phyloP scores from a whole-genome alignment of 257 asterid genomes.

The Mitragyna speciosa region DNA sequence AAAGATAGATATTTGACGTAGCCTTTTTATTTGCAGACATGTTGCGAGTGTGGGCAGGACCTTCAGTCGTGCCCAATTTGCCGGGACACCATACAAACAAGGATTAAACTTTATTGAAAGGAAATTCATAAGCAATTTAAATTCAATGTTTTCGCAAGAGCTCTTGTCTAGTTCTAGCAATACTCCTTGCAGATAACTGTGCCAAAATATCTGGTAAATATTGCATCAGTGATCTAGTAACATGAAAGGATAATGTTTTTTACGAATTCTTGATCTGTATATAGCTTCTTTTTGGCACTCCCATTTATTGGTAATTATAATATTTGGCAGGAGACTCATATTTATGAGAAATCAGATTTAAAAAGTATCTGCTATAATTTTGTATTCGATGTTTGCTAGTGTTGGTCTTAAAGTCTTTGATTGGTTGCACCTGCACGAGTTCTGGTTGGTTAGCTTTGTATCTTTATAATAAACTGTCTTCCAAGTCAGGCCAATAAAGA shows the following conservation, averaged over 20 bases:
- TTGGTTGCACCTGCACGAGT: neutral
- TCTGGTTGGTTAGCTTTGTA: neutral
- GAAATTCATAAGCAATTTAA: conserved; percentile 3
- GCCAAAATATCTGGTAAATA: neutral
- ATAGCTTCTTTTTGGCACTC: neutral
- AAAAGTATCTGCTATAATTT: neutral
- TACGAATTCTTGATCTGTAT: conserved; percentile 14
- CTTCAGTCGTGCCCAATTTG: conserved; percentile 75
- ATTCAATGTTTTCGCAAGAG: neutral
- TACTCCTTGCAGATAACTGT: neutral
- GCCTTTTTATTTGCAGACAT: conserved; percentile 53
- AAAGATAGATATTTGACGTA: neutral
- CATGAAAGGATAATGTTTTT: neutral
- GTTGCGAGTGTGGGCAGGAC: conserved; percentile 75
- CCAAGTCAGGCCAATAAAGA: too few relatives aligned
- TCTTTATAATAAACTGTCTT: neutral
- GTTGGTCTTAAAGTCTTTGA: neutral
- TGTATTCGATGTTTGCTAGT: neutral
- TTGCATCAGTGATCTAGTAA: neutral
- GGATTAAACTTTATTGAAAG: conserved; percentile 79
- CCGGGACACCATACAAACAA: conserved; percentile 55
- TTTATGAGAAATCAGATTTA: neutral
- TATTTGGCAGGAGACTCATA: neutral
- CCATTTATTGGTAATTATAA: neutral
- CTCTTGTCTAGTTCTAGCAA: neutral